Evolutionary conservation across 2,329 filamentous ascomycete species (phyloP).

Genomic region (Talaromyces sp.): DNA sequence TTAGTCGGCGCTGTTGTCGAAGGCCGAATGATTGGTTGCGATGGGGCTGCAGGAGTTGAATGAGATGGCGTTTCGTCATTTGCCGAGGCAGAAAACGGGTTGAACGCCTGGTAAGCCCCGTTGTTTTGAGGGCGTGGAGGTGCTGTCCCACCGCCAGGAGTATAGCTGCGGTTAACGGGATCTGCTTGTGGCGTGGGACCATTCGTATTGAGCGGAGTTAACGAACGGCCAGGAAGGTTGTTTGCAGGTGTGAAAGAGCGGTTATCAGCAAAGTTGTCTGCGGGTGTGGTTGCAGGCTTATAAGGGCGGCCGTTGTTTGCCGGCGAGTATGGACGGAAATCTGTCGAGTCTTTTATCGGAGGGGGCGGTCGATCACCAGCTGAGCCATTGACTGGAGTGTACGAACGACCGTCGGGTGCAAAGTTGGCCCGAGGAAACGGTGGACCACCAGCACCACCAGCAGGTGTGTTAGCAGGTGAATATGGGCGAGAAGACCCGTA

Average conservation of each 20-base stretch:
- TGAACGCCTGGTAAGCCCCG: conserved; percentile 11
- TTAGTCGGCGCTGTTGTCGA: conserved; percentile 1
- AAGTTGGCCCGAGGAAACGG: not conserved
- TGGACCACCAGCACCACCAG: not conserved
- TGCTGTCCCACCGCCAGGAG: conserved; percentile 3
- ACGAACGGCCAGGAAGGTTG: conserved; percentile 7
- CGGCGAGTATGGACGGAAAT: not conserved
- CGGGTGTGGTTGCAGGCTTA: not conserved
- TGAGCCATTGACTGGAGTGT: not conserved
- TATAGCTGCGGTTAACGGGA: conserved; percentile 5
- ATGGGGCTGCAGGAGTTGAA: not conserved
- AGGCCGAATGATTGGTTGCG: conserved; percentile 1
- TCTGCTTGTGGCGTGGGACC: not conserved
- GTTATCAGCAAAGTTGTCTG: not conserved
- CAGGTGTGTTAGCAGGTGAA: conserved; percentile 4
- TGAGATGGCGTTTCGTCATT: conserved; percentile 1
- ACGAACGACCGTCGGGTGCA: not conserved
- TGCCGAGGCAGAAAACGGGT: conserved; percentile 4
- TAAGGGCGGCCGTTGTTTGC: conserved; percentile 1
- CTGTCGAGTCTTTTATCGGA: not conserved
- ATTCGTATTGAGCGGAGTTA: conserved; percentile 9
- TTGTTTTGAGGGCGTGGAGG: conserved; percentile 8
- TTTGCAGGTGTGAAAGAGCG: conserved; percentile 12
- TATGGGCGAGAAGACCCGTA: not conserved
- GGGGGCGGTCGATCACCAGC: not conserved